Conservation (phyloP, 345 rosid species). For the Ceriops zippeliana region DNA sequence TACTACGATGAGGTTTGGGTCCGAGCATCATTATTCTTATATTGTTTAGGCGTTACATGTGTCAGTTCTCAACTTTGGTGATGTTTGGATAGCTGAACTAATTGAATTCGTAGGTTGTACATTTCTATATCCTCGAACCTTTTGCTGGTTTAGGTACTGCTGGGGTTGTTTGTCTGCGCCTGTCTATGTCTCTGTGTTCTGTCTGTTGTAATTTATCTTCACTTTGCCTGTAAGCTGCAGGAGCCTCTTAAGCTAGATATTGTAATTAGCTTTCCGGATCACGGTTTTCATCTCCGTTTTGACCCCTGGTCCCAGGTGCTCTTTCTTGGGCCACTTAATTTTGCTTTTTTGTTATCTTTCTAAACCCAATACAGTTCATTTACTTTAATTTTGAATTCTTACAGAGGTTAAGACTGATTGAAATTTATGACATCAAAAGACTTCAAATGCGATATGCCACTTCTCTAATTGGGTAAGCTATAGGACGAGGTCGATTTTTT, state of each 20-base stretch:
- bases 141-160: too few relatives aligned
- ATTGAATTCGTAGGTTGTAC: too few relatives aligned
- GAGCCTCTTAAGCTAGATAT: constrained; percentile 88
- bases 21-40: background rate
- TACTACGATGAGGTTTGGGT: constrained; percentile 75
- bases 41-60: background rate
- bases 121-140: too few relatives aligned
- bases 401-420: constrained; percentile 88
- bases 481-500: constrained; percentile 3
- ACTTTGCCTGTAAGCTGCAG: constrained; percentile 31
- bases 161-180: too few relatives aligned
- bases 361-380: background rate
- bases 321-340: background rate
- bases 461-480: constrained; percentile 73
- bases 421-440: constrained; percentile 81
- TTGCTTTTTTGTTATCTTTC: background rate
- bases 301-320: constrained; percentile 99
- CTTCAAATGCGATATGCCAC: constrained; percentile 91
- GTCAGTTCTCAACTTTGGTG: background rate
- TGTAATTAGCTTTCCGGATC: constrained; percentile 95
- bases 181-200: background rate
- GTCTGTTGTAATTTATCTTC: background rate
- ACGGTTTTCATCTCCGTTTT: constrained; percentile 93
- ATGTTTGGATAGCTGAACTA: background rate
- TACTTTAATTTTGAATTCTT: constrained; percentile 21